Conservation (phyloP, 345 rosid species). For the Bruguiera parviflora region DNA sequence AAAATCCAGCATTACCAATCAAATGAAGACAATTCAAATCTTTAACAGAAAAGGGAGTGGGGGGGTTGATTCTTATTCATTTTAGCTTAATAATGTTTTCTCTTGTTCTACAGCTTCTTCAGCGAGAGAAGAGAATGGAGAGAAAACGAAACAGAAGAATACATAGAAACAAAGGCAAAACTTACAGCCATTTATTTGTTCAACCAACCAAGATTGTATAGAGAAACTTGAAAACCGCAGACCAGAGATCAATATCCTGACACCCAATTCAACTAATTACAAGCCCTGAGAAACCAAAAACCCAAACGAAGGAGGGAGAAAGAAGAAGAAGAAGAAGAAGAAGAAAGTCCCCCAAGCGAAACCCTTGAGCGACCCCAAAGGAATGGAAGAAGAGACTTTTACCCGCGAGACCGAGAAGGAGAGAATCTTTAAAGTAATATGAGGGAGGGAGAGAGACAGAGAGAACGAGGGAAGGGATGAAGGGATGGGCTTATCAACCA, state of each 20-base stretch:
- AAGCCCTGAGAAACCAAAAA: background rate
- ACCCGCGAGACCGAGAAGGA: constrained; percentile 6
- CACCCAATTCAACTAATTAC: background rate
- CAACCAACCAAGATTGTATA: constrained; percentile 11
- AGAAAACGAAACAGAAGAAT: background rate
- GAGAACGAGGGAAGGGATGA: background rate
- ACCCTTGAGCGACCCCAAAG: constrained; percentile 13
- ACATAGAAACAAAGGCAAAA: background rate
- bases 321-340: background rate
- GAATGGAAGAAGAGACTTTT: constrained; percentile 10
- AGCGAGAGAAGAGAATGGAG: background rate
- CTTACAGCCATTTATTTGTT: constrained; percentile 61
- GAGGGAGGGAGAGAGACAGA: background rate
- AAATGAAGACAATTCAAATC: constrained; percentile 1
- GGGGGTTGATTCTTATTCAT: too few relatives aligned
- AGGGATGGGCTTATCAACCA: constrained; percentile 46
- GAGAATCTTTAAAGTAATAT: background rate
- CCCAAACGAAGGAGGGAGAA: background rate
- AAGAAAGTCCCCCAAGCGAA: background rate
- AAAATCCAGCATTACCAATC: constrained; percentile 18
- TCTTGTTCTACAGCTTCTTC: background rate
- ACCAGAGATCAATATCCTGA: background rate
- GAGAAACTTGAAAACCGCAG: constrained; percentile 1
- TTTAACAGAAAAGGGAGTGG: background rate
- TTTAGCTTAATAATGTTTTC: too few relatives aligned